Percentiles rank a stretch among this genome's conserved stretches.
Evolutionary conservation across 176 grass and related monocot species (phyloP).

Genomic region (Zoysia japonica): DNA sequence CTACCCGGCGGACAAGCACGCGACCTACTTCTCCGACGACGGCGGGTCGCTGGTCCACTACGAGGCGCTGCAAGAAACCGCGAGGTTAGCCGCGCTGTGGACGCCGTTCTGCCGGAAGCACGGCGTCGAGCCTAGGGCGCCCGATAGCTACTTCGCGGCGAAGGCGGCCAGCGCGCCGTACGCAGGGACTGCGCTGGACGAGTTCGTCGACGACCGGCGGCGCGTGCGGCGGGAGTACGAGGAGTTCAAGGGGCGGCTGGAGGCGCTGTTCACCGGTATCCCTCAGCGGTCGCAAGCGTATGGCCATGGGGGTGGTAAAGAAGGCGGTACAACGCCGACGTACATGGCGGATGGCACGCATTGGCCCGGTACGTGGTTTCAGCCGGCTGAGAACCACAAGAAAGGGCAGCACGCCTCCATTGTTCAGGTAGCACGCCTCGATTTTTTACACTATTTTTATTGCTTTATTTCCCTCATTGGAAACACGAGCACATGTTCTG

Average conservation of each 20-base stretch:
- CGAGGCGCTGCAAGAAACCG: conserved; percentile 45
- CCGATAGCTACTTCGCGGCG: conserved; percentile 44
- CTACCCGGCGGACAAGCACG: conserved; percentile 48
- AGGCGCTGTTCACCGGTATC: conserved; percentile 33
- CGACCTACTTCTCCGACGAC: conserved; percentile 53
- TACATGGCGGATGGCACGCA: conserved; percentile 50
- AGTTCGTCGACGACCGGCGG: conserved; percentile 28
- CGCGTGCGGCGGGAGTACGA: conserved; percentile 43
- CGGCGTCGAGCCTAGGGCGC: conserved; percentile 45
- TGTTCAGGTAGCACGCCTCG: conserved; percentile 18
- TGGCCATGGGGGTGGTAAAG: background rate
- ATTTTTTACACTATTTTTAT: too few relatives aligned
- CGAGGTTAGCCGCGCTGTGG: conserved; percentile 43
- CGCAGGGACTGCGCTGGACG: conserved; percentile 31
- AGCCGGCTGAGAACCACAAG: conserved; percentile 41
- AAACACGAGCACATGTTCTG: background rate
- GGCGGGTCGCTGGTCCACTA: conserved; percentile 44
- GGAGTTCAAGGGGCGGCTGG: conserved; percentile 40
- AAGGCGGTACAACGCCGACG: conserved; percentile 22
- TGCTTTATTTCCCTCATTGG: too few relatives aligned
- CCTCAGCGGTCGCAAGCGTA: conserved; percentile 20
- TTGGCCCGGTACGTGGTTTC: conserved; percentile 54
- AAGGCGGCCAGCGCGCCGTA: conserved; percentile 26
- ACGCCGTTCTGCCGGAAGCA: conserved; percentile 55
- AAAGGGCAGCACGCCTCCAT: conserved; percentile 47